Base-by-base conservation (phyloP, 371 early-diverging fungal genomes). In the Apophysomyces ossiformis region DNA sequence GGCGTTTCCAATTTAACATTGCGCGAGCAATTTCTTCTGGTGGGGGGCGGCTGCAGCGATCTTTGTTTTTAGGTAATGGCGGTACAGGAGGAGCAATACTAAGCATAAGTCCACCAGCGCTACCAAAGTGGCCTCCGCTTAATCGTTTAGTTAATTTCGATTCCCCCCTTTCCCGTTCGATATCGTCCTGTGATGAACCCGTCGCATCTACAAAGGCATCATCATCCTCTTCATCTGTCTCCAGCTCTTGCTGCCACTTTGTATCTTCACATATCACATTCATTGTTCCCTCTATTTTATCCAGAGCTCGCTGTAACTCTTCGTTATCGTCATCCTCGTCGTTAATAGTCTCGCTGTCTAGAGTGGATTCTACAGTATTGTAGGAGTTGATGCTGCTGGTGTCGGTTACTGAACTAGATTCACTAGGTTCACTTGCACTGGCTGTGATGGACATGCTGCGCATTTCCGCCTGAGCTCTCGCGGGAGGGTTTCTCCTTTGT, bases 91-190 rank as follows among this genome's bases (percentile, higher is more conserved):
- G 62, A 7, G 54, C 54, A 0, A 74, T 79, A 41, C 79, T 78
- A 15, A 77, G 54, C 63, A 83, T 69, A 4, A 83, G 56, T 32
- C 83, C 83, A 2, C 83, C 83, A 5, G 83, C 83, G 57, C 81
- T 80, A 5, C 83, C 83, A 68, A 69, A 83, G 61, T 83, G 83
- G 5, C 83, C 83, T 6, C 81, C 83, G 35, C 77, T 77, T 11
- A 83, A 64, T 58, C 83, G 66, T 62, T 83, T 83, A 2, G 79
- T 72, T 32, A 83, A 60, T 41, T 72, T 63, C 4, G 67, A 50
- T n/a, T 75, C 77, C 0, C 44, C 68, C 43, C 62, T 57, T 58
- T 83, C 81, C 37, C 72, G 65, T 41, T 83, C 79, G n/a, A 77
- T 66, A n/a, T 78, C 81, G 16, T 79, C 77, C 57, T 74, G 70